phyloP scores from a whole-genome alignment of 306 rosid species.

The Medicago lupulina region DNA sequence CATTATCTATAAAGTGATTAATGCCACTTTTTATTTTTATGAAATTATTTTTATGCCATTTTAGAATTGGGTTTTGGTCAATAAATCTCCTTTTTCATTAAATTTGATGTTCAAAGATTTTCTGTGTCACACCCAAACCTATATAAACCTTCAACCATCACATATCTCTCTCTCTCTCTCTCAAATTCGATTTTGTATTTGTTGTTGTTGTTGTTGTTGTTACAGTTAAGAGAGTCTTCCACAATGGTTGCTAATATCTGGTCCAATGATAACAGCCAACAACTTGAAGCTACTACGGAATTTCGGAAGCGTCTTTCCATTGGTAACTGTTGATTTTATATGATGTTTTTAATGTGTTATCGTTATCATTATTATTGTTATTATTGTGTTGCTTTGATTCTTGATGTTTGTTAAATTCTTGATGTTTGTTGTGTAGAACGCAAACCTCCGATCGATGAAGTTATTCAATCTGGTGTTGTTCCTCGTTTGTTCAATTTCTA shows the following conservation, averaged over 20 bases:
- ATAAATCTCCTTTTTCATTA: no score
- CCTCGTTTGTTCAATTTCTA: conserved; percentile 86
- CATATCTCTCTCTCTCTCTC: no score
- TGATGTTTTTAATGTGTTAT: neutral
- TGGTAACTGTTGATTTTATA: conserved; percentile 49
- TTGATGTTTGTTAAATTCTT: neutral
- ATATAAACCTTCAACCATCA: no score
- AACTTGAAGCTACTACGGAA: conserved; percentile 85
- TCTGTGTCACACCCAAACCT: no score
- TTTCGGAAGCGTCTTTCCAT: conserved; percentile 86
- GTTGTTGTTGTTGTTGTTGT: no score
- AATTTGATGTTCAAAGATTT: no score
- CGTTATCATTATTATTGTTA: neutral
- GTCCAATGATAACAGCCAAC: conserved; percentile 66
- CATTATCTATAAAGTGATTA: no score
- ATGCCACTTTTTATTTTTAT: no score
- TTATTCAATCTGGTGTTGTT: conserved; percentile 89
- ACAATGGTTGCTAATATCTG: conserved; percentile 71
- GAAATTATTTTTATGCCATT: no score
- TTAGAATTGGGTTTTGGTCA: no score
- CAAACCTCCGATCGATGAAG: conserved; percentile 94
- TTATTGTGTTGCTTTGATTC: neutral
- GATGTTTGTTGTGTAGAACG: conserved; percentile 50
- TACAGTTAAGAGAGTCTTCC: no score
- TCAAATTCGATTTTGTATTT: no score